Evolutionary conservation across 2,329 filamentous ascomycete species (phyloP), one percentile per base, ranked within the genome.

Genomic region (Sclerotinia minor): DNA sequence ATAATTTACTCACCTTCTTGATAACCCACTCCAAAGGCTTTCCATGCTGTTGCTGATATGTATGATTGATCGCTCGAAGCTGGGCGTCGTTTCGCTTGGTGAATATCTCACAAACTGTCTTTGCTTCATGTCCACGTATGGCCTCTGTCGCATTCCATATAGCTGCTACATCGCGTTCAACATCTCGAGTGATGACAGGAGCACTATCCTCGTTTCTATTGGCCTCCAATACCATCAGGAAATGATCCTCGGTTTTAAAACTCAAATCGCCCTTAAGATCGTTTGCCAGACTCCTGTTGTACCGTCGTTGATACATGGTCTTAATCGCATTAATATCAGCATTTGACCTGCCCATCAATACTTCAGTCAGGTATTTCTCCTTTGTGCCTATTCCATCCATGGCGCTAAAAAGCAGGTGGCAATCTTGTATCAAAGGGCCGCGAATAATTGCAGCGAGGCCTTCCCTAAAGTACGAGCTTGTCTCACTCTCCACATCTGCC

Each of bases 271-370:
- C 86, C 72, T 87, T 87, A 71, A 98, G 86, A 66, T 91, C 90
- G 17, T 82, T 80, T 74, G 94, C 89, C 0, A 98, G 84, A 21
- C 84, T 83, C 26, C 84, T 84, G 49, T 82, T 81, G 81, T 89
- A 93, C 0, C 84, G 86, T 21, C 84, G 84, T 55, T 89, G 84
- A 77, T 96, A 98, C 24, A 87, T 85, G 58, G 82, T 79, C 80
- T 96, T 96, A 82, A 99, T 97, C 50, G 92, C 92, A 65, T 87
- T 84, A 50, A 99, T 82, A 74, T 98, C 94, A 45, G 93, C 92
- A 75, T 98, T 98, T 47, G 88, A 91, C 47, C 94, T 87, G 11
- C 88, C 85, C 5, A 97, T 85, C 2, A 98, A 83, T 7, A 97
- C 85, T 73, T 98, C 94, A 77, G 97, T 95, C 61, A 99, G 83